Evolutionary conservation across 352 stramenopile genomes (phyloP).

Genomic region (Phytophthora megakarya): DNA sequence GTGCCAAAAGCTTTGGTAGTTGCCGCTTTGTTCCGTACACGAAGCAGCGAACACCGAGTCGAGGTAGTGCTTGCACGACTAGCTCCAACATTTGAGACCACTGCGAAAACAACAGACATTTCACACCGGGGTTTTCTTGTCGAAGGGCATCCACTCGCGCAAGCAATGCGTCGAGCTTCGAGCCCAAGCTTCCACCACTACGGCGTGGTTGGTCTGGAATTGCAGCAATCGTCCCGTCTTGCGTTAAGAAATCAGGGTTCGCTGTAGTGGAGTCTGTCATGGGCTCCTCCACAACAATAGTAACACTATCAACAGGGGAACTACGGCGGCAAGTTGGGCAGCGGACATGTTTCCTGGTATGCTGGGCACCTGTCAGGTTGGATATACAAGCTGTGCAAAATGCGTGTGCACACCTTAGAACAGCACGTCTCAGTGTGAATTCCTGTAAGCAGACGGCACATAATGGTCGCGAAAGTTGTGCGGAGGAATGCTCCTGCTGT

Average conservation of each 20-base stretch:
- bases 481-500: background rate
- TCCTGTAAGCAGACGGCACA: conserved; percentile 86
- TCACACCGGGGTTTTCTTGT: conserved; percentile 63
- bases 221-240: conserved; percentile 1
- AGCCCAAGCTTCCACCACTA: conserved; percentile 52
- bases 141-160: conserved; percentile 52
- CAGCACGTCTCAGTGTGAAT: conserved; percentile 60
- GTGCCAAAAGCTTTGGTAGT: conserved; percentile 46
- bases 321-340: conserved; percentile 67
- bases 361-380: conserved; percentile 34
- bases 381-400: conserved; percentile 69
- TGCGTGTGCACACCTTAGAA: conserved; percentile 88
- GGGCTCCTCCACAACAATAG: conserved; percentile 28
- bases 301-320: conserved; percentile 28
- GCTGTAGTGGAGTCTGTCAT: conserved; percentile 2
- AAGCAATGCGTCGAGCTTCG: conserved; percentile 74
- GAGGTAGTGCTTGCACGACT: conserved; percentile 28
- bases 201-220: background rate
- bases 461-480: conserved; percentile 18
- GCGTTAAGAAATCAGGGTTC: background rate
- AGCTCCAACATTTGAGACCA: conserved; percentile 88
- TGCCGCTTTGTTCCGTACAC: conserved; percentile 62
- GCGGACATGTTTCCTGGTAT: conserved; percentile 34
- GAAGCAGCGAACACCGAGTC: conserved; percentile 75
- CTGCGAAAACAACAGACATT: conserved; percentile 92